A percentile compares a stretch with the other conserved stretches of the same genome.
These are phyloP conservation scores for Stagonosporopsis vannaccii DNA, from an alignment of 2,329 filamentous ascomycete species.

Conservation along the genomic window DNA sequence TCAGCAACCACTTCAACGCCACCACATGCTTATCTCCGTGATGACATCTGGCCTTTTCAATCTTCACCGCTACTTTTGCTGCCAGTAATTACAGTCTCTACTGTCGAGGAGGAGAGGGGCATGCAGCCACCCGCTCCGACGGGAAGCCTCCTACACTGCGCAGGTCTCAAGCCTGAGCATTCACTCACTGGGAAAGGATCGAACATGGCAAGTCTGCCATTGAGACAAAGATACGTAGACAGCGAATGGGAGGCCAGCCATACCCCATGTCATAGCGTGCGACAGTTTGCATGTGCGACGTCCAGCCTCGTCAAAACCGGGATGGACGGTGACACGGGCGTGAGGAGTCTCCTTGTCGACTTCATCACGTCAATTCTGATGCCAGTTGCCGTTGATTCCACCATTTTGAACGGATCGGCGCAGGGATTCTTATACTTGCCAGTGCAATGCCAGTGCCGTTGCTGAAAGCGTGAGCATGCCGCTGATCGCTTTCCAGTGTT, in stretches of 20 bases:
- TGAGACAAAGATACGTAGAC: not conserved
- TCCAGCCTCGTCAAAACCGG: not conserved
- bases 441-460: not conserved
- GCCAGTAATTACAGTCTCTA: too few species aligned
- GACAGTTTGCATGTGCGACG: conserved; percentile 21
- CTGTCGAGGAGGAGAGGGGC: not conserved
- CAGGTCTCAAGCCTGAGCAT: too few species aligned
- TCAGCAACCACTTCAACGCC: not conserved
- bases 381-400: not conserved
- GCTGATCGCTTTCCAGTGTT: not conserved
- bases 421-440: not conserved
- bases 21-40: not conserved
- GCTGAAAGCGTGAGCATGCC: not conserved
- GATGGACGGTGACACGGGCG: not conserved
- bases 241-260: conserved; percentile 1
- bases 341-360: not conserved
- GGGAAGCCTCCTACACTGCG: not conserved
- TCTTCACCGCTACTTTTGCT: conserved; percentile 8
- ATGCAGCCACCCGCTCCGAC: conserved; percentile 6
- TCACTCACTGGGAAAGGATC: conserved; percentile 1
- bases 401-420: not conserved
- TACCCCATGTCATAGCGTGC: not conserved
- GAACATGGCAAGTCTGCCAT: not conserved
- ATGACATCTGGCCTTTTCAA: not conserved
- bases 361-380: not conserved